Conservation (phyloP, 345 rosid genomes). For the Eucalyptus pumila region DNA sequence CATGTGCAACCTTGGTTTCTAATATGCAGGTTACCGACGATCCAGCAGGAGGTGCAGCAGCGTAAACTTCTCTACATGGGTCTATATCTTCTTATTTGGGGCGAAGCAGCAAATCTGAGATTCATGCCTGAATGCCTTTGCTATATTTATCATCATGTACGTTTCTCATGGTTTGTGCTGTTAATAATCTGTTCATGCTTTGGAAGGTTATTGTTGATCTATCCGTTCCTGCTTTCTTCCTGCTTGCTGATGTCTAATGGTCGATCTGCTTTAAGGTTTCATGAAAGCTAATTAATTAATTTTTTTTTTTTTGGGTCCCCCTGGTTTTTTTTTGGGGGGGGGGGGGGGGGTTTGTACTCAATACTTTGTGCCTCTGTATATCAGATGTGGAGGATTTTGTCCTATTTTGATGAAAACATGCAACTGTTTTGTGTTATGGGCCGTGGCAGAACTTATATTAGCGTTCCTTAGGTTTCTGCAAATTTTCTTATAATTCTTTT, state of each 20-base stretch:
- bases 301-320: too few species aligned
- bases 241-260: background rate
- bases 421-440: background rate
- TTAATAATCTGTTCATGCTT: background rate
- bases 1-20: background rate
- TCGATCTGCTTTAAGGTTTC: background rate
- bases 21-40: slow-evolving; percentile 85
- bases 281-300: background rate
- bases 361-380: background rate
- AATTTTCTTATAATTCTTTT: background rate
- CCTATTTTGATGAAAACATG: background rate
- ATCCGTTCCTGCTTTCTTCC: background rate
- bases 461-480: background rate
- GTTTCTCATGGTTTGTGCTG: slow-evolving; percentile 2
- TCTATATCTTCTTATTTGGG: slow-evolving; percentile 96
- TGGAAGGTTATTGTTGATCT: background rate
- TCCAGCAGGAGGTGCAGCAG: slow-evolving; percentile 99
- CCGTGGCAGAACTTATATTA: background rate
- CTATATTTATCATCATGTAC: slow-evolving; percentile 97
- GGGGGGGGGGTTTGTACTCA: background rate
- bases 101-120: slow-evolving; percentile 98
- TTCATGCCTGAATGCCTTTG: slow-evolving; percentile 99
- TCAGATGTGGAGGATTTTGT: background rate
- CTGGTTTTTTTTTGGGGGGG: background rate
- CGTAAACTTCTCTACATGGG: slow-evolving; percentile 94